phyloP scores from a whole-genome alignment of 1,139 yeast species.

The Nematodospora anomalae region DNA sequence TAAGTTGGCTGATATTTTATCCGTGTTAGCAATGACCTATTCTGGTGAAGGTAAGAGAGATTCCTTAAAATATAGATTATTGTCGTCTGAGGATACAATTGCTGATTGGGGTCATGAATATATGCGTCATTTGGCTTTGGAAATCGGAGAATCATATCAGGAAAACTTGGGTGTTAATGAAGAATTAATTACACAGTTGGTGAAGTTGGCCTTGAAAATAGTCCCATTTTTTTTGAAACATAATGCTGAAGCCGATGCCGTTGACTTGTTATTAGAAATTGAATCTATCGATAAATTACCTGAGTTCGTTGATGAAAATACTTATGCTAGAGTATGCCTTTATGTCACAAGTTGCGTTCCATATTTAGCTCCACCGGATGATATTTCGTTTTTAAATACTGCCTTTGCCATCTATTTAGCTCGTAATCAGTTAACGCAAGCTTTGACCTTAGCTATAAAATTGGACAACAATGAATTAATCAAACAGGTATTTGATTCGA shows the following conservation, averaged over 20 bases:
- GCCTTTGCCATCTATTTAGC: constrained; percentile 86
- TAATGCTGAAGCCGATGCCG: constrained; percentile 98
- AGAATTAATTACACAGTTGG: constrained; percentile 43
- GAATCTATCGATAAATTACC: constrained; percentile 84
- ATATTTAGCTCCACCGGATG: constrained; percentile 93
- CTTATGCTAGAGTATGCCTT: constrained; percentile 85
- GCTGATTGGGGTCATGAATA: constrained; percentile 98
- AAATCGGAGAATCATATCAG: constrained; percentile 85
- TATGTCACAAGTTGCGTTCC: constrained; percentile 97
- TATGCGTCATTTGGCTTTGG: constrained; percentile 91
- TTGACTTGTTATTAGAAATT: constrained; percentile 84
- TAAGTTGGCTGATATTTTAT: constrained; percentile 73
- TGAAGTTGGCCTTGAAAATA: constrained; percentile 69
- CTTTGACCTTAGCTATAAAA: constrained; percentile 84
- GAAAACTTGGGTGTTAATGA: constrained; percentile 62
- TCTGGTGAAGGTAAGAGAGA: constrained; percentile 82
- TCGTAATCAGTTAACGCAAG: constrained; percentile 83
- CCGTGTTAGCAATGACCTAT: constrained; percentile 94
- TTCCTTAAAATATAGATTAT: constrained; percentile 76
- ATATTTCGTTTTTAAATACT: constrained; percentile 78
- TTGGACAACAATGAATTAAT: constrained; percentile 81
- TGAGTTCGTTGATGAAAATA: constrained; percentile 79
- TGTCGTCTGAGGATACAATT: constrained; percentile 57
- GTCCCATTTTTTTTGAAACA: constrained; percentile 91
- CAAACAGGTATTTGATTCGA: constrained; percentile 72